These are phyloP conservation scores for Chamaecyparis obtusa DNA, from an alignment of 75 land plant species.

Conservation along the genomic window DNA sequence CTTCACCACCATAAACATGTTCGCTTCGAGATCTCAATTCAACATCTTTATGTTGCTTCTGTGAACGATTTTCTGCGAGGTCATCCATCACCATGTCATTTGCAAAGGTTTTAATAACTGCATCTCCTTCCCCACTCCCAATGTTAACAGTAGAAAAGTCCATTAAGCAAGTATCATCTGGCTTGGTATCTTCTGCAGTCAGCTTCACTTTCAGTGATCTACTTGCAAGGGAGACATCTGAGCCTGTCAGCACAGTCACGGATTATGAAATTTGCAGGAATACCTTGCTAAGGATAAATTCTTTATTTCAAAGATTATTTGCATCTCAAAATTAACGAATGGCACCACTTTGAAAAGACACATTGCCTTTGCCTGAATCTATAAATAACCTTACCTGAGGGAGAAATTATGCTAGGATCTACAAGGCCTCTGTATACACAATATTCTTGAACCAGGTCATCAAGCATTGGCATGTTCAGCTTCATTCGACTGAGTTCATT, in stretches of 20 bases:
- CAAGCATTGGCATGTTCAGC: conserved; percentile 61
- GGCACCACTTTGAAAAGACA: neutral
- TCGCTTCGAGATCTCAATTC: conserved; percentile 49
- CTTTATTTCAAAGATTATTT: neutral
- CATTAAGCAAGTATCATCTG: neutral
- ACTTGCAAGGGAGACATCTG: neutral
- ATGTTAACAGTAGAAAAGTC: conserved; percentile 2
- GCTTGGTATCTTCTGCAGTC: neutral
- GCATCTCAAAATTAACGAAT: neutral
- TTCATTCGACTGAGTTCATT: conserved; percentile 92
- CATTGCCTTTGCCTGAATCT: neutral
- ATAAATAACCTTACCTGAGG: conserved; percentile 20
- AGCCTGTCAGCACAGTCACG: neutral
- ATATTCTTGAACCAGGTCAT: conserved; percentile 92
- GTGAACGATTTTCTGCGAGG: conserved; percentile 21
- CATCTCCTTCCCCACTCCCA: neutral
- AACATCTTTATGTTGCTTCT: conserved; percentile 20
- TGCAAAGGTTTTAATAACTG: neutral
- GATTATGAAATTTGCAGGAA: neutral
- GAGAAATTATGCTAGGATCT: conserved; percentile 27
- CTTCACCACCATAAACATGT: conserved; percentile 31
- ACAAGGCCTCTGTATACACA: conserved; percentile 94
- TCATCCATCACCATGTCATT: conserved; percentile 18
- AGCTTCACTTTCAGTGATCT: neutral
- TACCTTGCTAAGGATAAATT: neutral